A percentile compares a stretch with the other conserved stretches of the same genome.
Evolutionary conservation across 1,139 yeast species (phyloP).

Genomic region (Yamadazyma buinensis): DNA sequence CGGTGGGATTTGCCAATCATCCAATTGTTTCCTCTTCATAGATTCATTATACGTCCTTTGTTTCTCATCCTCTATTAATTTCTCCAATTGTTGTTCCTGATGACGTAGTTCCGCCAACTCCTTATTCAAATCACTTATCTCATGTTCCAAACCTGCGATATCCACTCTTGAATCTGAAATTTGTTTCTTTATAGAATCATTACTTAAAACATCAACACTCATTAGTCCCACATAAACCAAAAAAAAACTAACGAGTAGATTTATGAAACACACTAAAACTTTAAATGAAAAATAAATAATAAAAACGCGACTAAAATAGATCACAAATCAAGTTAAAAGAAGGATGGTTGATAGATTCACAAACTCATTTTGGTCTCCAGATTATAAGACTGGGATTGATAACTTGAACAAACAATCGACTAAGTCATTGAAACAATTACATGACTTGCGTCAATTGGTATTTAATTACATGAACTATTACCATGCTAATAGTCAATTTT

Average conservation of each 20-base stretch:
- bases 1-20: constrained; percentile 10
- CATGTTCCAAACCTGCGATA: constrained; percentile 13
- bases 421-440: constrained; percentile 36
- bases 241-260: no score
- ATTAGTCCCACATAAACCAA: no score
- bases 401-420: constrained; percentile 27
- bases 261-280: no score
- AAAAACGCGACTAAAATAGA: constrained; percentile 1
- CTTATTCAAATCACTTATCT: constrained; percentile 12
- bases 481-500: constrained; percentile 34
- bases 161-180: no score
- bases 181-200: no score
- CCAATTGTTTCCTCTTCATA: constrained; percentile 6
- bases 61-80: constrained; percentile 3
- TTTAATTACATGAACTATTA: constrained; percentile 36
- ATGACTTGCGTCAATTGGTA: constrained; percentile 39
- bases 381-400: constrained; percentile 36
- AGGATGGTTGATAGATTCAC: constrained; percentile 3
- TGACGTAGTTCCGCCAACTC: constrained; percentile 7
- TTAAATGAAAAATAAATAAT: no score
- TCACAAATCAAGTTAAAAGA: background rate
- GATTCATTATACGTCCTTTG: constrained; percentile 4
- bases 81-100: constrained; percentile 2
- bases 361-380: constrained; percentile 39
- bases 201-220: background rate